Conservation (phyloP, 148 eudicot species). For the Nyssa sinensis region DNA sequence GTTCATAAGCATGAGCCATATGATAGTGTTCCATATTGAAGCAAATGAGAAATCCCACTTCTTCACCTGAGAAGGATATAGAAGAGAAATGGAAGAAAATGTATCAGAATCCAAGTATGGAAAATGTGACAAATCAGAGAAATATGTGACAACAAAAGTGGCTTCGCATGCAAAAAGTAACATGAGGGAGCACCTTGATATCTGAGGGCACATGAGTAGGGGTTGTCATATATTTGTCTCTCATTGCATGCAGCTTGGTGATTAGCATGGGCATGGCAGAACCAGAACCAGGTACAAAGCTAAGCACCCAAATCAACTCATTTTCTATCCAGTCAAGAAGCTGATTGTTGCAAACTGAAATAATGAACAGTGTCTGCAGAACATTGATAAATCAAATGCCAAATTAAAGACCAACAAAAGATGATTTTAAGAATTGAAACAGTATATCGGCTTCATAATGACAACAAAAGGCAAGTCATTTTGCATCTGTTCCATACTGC, state of each 20-base stretch:
- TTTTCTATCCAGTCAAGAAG: constrained; percentile 94
- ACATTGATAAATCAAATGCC: constrained; percentile 7
- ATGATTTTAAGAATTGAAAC: not conserved
- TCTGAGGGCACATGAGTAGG: constrained; percentile 57
- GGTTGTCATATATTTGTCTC: constrained; percentile 75
- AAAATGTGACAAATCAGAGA: not conserved
- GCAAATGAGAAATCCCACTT: constrained; percentile 54
- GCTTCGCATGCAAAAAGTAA: not conserved
- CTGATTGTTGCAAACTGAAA: constrained; percentile 93
- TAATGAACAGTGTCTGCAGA: constrained; percentile 84
- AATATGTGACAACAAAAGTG: not conserved
- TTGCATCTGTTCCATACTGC: not conserved
- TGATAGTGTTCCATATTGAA: constrained; percentile 50
- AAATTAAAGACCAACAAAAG: constrained; percentile 3
- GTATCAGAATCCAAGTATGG: not conserved
- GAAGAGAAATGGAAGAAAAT: not conserved
- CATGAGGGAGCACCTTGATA: constrained; percentile 45
- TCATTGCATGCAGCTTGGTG: constrained; percentile 70
- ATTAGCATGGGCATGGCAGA: constrained; percentile 57
- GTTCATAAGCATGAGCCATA: constrained; percentile 49
- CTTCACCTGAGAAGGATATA: constrained; percentile 28
- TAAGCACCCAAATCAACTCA: constrained; percentile 78
- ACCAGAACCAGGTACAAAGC: constrained; percentile 72
- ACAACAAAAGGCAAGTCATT: not conserved
- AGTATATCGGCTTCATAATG: not conserved